Evolutionary conservation across 1,284 basidiomycete genomes (phyloP).

Genomic region (Retiboletus flavoniger): DNA sequence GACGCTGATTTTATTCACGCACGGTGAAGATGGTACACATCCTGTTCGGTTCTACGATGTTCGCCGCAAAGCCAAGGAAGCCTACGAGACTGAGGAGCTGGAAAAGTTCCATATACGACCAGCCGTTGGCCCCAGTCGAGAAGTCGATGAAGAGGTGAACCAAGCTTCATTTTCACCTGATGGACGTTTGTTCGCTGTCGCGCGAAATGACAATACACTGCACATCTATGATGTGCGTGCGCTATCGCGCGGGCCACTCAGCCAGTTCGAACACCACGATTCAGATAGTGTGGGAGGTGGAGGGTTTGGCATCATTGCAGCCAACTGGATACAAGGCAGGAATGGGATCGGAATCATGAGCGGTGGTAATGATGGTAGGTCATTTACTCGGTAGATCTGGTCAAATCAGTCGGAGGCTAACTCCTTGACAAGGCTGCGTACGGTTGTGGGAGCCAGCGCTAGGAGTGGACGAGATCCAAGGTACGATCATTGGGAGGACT

Average conservation of each 20-base stretch:
- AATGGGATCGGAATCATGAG: slow-evolving; percentile 52
- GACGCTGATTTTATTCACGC: slow-evolving; percentile 50
- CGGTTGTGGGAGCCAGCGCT: slow-evolving; percentile 60
- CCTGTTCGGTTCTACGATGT: slow-evolving; percentile 57
- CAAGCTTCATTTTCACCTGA: slow-evolving; percentile 57
- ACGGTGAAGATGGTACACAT: slow-evolving; percentile 33
- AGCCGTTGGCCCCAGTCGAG: slow-evolving; percentile 19
- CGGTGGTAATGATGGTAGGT: slow-evolving; percentile 63
- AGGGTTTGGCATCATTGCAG: slow-evolving; percentile 52
- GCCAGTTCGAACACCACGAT: slow-evolving; percentile 48
- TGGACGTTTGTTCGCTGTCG: slow-evolving; percentile 57
- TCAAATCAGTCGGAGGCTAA: slow-evolving; percentile 8
- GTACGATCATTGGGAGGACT: slow-evolving; percentile 48
- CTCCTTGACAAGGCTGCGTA: slow-evolving; percentile 51
- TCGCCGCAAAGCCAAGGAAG: slow-evolving; percentile 29
- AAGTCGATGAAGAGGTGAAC: slow-evolving; percentile 46
- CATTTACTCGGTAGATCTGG: not conserved
- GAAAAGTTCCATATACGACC: slow-evolving; percentile 24
- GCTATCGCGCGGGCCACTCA: slow-evolving; percentile 45
- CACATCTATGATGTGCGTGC: slow-evolving; percentile 66
- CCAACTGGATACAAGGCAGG: slow-evolving; percentile 54
- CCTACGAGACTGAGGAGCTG: slow-evolving; percentile 31
- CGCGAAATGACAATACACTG: slow-evolving; percentile 55
- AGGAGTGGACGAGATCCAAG: slow-evolving; percentile 43
- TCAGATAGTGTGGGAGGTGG: slow-evolving; percentile 34